Base-by-base conservation (phyloP, 1,284 basidiomycete species). In the Fomitiporia mediterranea region DNA sequence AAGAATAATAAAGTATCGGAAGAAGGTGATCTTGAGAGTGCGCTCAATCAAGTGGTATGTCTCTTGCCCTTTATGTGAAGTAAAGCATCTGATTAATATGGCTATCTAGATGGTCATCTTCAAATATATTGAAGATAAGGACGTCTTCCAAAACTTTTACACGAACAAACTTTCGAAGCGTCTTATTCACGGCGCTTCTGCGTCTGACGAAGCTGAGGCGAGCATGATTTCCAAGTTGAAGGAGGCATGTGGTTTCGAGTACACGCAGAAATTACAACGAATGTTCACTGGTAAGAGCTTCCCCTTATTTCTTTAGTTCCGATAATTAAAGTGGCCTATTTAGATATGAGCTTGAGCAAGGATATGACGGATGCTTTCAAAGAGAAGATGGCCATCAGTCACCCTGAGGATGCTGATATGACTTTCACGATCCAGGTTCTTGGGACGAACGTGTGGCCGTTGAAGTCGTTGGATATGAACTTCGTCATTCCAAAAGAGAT, bases 121-220 rank as follows among this genome's bases (percentile, higher is more conserved):
- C 88, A 98, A 98, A 73, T 99, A 98, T 70, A 89, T 99, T 64
- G 94, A 98, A 70, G 97, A 99, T 77, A 98, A 98, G 78, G 97
- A 99, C 67, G 94, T 99, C 9, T 99, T 99, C 86, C 96, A 98
- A 70, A 94, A 92, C 44, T 99, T 98, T 80, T 99, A 99, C 77
- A 91, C 91, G 43, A 98, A 94, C 65, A 96, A 96, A 75, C 78
- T 99, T 19, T 95, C 94, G 44, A 92, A 92, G 68, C 93, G 97
- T 63, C 83, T 99, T 34, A 95, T 99, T 62, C 89, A 94, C 65
- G 86, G 86, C 34, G 84, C 91, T 19, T 98, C 94, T 19, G 94
- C 94, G 4, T 98, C 95, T 2, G 96, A 98, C 66, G 97, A 99
- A 74, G 89, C 88, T 23, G 97, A 99, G 70, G 89, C 91, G 27